A percentile compares a stretch with the other conserved stretches of the same genome.
Conservation (phyloP, 129 eudicot species). For the Cynara cardunculus region DNA sequence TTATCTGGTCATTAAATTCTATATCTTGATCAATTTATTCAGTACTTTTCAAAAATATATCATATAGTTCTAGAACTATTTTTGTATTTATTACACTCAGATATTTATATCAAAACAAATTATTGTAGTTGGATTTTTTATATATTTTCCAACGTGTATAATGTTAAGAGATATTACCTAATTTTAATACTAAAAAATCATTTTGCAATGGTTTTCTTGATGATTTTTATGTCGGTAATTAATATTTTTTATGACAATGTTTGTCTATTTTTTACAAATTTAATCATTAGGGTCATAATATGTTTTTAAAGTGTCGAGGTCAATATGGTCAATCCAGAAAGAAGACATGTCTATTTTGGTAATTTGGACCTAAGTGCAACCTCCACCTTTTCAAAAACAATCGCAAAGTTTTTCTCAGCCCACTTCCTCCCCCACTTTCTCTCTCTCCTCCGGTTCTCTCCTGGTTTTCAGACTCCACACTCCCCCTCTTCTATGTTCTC, state of each 20-base stretch:
- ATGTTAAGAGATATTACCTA: neutral
- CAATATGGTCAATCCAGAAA: neutral
- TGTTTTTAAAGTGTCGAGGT: neutral
- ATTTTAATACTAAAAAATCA: neutral
- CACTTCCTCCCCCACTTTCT: slow-evolving; percentile 6
- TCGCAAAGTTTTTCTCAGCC: slow-evolving; percentile 7
- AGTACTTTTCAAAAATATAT: neutral
- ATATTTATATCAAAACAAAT: neutral
- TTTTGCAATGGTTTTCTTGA: neutral
- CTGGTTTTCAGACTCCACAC: slow-evolving; percentile 21
- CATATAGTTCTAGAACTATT: neutral
- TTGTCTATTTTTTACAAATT: neutral
- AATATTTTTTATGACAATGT: neutral
- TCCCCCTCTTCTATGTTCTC: slow-evolving; percentile 3
- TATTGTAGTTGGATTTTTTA: no score
- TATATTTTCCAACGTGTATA: no score
- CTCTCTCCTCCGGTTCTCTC: slow-evolving; percentile 8
- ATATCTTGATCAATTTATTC: neutral
- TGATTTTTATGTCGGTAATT: neutral
- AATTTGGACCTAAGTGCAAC: neutral
- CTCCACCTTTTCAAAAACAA: slow-evolving; percentile 20
- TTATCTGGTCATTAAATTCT: no score
- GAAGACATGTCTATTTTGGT: slow-evolving; percentile 16
- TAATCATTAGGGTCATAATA: neutral
- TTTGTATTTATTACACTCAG: neutral